These are phyloP conservation scores for Yamadazyma olivae DNA, from an alignment of 805 yeast genomes.

Conservation along the genomic window DNA sequence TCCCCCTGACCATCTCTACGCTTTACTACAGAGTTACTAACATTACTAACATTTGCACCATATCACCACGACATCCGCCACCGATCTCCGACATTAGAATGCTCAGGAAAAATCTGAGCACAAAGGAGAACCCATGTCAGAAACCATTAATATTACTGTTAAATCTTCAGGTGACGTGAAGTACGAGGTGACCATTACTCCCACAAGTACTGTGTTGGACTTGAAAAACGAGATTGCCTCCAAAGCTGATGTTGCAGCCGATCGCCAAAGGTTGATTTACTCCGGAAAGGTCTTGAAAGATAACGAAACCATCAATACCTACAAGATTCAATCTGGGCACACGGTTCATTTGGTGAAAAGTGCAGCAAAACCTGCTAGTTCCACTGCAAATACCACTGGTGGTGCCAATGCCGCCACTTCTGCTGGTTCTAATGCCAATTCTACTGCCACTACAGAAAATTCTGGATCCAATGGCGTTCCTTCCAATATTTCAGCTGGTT, in stretches of 20 bases:
- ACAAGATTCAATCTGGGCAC: slow-evolving; percentile 83
- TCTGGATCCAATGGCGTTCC: slow-evolving; percentile 46
- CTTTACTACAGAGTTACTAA: too few species aligned
- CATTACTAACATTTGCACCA: too few species aligned
- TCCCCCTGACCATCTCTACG: too few species aligned
- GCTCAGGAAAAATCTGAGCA: too few species aligned
- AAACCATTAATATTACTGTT: slow-evolving; percentile 22
- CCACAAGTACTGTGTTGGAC: slow-evolving; percentile 57
- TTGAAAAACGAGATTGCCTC: slow-evolving; percentile 65
- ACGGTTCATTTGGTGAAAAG: slow-evolving; percentile 88
- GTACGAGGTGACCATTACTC: slow-evolving; percentile 58
- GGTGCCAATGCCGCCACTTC: slow-evolving; percentile 20
- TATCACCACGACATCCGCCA: too few species aligned
- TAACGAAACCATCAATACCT: slow-evolving; percentile 64
- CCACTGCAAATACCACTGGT: slow-evolving; percentile 22
- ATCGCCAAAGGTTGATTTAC: slow-evolving; percentile 85
- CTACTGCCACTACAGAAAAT: slow-evolving; percentile 12
- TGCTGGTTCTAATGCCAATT: slow-evolving; percentile 3
- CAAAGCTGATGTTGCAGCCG: slow-evolving; percentile 64
- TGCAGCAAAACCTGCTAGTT: slow-evolving; percentile 42
- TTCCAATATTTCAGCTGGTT: slow-evolving; percentile 81
- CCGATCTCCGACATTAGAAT: too few species aligned
- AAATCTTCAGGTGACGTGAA: slow-evolving; percentile 73
- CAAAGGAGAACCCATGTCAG: too few species aligned
- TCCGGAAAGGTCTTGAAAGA: slow-evolving; percentile 94